Evolutionary conservation across 2,329 filamentous ascomycete genomes (phyloP), one percentile per base, ranked within the genome.

Genomic region (Bipolaris zeicola): DNA sequence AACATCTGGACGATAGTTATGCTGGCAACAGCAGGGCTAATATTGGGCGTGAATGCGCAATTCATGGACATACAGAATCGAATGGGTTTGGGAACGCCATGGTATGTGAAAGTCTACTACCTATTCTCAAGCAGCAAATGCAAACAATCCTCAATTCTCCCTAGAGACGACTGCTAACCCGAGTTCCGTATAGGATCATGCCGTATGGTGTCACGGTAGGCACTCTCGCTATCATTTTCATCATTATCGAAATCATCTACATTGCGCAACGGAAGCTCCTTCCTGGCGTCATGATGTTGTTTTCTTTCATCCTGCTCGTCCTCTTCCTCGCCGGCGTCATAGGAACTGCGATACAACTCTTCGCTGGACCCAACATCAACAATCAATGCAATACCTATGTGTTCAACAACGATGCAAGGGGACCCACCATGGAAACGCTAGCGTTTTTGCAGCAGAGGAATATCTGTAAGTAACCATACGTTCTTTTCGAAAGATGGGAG

Each of bases 1-100:
- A 87, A 88, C 67, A 74, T 87, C 66, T 89, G 86, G 86, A 83
- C 85, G 50, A 82, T 88, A 64, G 78, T 87, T 63, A 86, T 88
- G 71, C 78, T 88, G 14, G 82, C 80, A 0, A 81, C 82, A 1
- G 84, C 84, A 10, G 80, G 83, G 24, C 81, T 82, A 50, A 81
- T 86, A 52, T 76, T 88, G 1, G 86, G 86, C 6, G 80, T 88
- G 41, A 87, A 84, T 66, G 81, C 84, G 16, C 81, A 82, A 73
- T 87, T 88, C 65, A 83, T 88, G 71, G 65, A 76, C 2, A 82
- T 86, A 20, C 86, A 88, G 72, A 76, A 80, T 37, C 79, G 82
- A 41, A 77, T 88, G 71, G 67, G 77, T 24, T 64, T 85, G 24
- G 83, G 80, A n/a, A 82, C 81, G 55, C 86, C 86, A 70, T 88